Evolutionary conservation across 495 filamentous ascomycete genomes (phyloP).

Genomic region (Aspergillus homomorphus): DNA sequence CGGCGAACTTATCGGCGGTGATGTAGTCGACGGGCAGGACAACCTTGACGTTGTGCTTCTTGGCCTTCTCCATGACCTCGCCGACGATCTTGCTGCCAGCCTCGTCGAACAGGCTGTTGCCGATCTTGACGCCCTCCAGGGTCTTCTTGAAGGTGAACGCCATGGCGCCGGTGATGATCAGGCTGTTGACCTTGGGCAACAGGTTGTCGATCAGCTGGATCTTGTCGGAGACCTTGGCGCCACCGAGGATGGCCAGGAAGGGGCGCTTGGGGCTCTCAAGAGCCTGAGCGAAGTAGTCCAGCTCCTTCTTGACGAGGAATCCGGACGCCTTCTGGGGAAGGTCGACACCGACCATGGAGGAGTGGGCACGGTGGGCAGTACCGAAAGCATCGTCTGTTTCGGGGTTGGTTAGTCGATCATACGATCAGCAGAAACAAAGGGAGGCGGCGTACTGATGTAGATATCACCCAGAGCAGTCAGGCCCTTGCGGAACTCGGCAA

Average conservation of each 20-base stretch:
- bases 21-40: constrained; percentile 94
- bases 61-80: constrained; percentile 88
- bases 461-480: constrained; percentile 93
- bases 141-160: constrained; percentile 99
- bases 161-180: constrained; percentile 98
- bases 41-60: constrained; percentile 91
- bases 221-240: constrained; percentile 98
- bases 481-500: constrained; percentile 90
- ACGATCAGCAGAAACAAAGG: neutral
- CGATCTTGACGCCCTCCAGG: constrained; percentile 83
- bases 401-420: neutral
- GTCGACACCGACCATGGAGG: constrained; percentile 96
- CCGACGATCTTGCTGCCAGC: constrained; percentile 88
- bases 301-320: constrained; percentile 99
- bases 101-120: constrained; percentile 91
- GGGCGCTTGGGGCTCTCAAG: constrained; percentile 90
- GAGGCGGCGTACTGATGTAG: constrained; percentile 76
- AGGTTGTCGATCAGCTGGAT: constrained; percentile 99
- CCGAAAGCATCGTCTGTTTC: constrained; percentile 93
- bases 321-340: constrained; percentile 94
- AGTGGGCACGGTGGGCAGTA: constrained; percentile 96
- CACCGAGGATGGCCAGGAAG: constrained; percentile 97
- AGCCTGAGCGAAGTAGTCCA: constrained; percentile 98
- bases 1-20: constrained; percentile 90
- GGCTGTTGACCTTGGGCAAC: constrained; percentile 91